phyloP scores from a whole-genome alignment of 2,329 filamentous ascomycete genomes.

The Cladosporium sp. region DNA sequence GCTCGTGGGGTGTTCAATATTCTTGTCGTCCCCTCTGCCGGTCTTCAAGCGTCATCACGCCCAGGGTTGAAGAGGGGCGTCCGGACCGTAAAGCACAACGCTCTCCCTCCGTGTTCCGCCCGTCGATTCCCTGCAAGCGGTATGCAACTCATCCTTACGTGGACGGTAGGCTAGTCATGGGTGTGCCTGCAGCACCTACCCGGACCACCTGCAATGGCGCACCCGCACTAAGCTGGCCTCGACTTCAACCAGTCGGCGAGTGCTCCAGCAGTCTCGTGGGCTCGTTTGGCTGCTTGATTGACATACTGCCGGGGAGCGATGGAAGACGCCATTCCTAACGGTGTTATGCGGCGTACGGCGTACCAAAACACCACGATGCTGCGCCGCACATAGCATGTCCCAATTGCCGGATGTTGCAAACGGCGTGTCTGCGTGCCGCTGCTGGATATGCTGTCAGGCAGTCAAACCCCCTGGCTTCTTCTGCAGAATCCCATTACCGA shows the following conservation, averaged over 20 bases:
- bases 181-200: not conserved
- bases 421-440: not conserved
- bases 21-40: not conserved
- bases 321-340: slow-evolving; percentile 7
- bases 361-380: not conserved
- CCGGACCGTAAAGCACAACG: slow-evolving; percentile 12
- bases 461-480: slow-evolving; percentile 5
- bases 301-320: slow-evolving; percentile 5
- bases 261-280: not conserved
- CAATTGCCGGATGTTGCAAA: slow-evolving; percentile 12
- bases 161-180: slow-evolving; percentile 12
- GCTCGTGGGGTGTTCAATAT: not conserved
- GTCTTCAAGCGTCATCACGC: not conserved
- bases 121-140: slow-evolving; percentile 5
- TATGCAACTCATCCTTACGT: not conserved
- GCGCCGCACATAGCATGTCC: not conserved
- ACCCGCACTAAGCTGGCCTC: not conserved
- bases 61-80: slow-evolving; percentile 7
- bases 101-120: slow-evolving; percentile 12
- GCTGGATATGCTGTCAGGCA: not conserved
- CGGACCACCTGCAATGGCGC: slow-evolving; percentile 5
- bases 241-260: slow-evolving; percentile 12
- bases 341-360: not conserved
- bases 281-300: slow-evolving; percentile 9
- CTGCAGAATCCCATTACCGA: not conserved